Evolutionary conservation across 2,329 filamentous ascomycete species (phyloP).

Genomic region (Alternaria angustiovoidea): DNA sequence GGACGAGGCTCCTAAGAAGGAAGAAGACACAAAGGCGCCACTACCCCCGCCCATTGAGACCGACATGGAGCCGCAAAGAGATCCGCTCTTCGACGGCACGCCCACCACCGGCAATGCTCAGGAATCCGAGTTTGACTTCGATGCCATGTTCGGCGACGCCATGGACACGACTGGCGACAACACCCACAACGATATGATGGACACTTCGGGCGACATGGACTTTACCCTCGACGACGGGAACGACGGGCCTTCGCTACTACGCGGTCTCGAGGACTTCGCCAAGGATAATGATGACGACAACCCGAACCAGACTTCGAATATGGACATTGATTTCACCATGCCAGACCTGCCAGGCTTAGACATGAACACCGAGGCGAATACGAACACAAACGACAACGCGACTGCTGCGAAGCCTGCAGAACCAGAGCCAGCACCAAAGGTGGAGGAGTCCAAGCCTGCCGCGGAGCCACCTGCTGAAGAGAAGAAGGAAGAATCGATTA

Average conservation of each 20-base stretch:
- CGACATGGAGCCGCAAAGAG: slow-evolving; percentile 23
- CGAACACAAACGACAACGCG: not conserved
- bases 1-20: slow-evolving; percentile 18
- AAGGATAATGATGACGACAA: slow-evolving; percentile 33
- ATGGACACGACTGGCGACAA: slow-evolving; percentile 35
- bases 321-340: slow-evolving; percentile 45
- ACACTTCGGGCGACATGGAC: slow-evolving; percentile 38
- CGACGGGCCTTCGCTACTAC: slow-evolving; percentile 39
- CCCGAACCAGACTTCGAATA: slow-evolving; percentile 21
- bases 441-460: slow-evolving; percentile 16
- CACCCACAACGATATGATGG: slow-evolving; percentile 34
- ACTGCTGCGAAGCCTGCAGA: slow-evolving; percentile 15
- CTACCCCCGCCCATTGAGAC: slow-evolving; percentile 26
- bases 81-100: slow-evolving; percentile 44
- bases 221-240: slow-evolving; percentile 47
- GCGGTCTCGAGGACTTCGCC: slow-evolving; percentile 49
- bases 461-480: slow-evolving; percentile 15
- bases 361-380: slow-evolving; percentile 15
- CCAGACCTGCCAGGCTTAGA: slow-evolving; percentile 39
- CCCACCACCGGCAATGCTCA: slow-evolving; percentile 40
- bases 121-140: slow-evolving; percentile 52
- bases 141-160: slow-evolving; percentile 46
- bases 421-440: slow-evolving; percentile 10
- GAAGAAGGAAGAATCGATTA: slow-evolving; percentile 8
- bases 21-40: slow-evolving; percentile 20